Evolutionary conservation across 352 stramenopile genomes (phyloP).

Genomic region (Phytopythium oedochilum): DNA sequence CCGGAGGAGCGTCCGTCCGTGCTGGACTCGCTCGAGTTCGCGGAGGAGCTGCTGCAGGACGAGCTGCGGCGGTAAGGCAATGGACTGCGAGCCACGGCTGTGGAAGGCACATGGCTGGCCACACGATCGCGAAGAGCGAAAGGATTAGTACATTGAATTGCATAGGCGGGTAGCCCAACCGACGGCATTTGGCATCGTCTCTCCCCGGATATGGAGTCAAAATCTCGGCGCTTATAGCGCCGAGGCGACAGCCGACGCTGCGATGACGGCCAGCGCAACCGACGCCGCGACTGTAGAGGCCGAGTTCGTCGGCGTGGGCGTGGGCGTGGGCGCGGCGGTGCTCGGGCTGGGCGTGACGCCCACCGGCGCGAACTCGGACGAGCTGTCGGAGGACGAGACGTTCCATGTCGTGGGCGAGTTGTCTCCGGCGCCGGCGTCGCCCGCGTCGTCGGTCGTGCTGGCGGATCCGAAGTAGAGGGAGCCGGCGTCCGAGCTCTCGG

Average conservation of each 20-base stretch:
- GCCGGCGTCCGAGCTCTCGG: constrained; percentile 8
- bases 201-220: neutral
- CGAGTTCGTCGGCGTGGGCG: constrained; percentile 6
- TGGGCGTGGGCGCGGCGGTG: constrained; percentile 13
- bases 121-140: neutral
- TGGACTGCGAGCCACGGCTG: too few relatives aligned
- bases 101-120: too few relatives aligned
- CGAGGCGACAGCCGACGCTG: neutral
- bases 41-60: constrained; percentile 69
- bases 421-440: neutral
- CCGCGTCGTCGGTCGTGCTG: neutral
- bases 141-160: constrained; percentile 2
- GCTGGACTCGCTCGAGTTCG: constrained; percentile 78
- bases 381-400: constrained; percentile 10
- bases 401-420: constrained; percentile 17
- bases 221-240: neutral
- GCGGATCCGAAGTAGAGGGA: constrained; percentile 1
- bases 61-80: constrained; percentile 55
- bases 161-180: neutral
- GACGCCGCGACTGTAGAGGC: neutral
- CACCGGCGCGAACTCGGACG: constrained; percentile 28
- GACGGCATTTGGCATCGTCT: too few relatives aligned
- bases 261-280: neutral
- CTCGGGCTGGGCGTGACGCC: constrained; percentile 28
- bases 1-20: constrained; percentile 75